phyloP scores from a whole-genome alignment of 352 stramenopile species.

The Albugo laibachii region DNA sequence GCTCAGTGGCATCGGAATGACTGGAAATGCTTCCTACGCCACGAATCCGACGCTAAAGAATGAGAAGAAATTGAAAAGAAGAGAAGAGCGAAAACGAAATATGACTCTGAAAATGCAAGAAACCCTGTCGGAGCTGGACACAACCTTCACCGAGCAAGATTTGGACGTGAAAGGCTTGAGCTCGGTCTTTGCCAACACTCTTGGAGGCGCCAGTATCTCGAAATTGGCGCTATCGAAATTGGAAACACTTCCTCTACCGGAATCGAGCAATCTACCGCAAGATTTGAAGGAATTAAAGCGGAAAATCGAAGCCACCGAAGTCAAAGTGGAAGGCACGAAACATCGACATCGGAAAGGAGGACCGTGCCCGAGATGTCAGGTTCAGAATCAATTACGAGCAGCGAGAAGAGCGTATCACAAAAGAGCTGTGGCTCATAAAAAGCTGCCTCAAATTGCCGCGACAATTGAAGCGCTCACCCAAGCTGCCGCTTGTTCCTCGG shows the following conservation, averaged over 20 bases:
- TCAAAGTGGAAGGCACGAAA: constrained; percentile 76
- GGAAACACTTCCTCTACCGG: constrained; percentile 44
- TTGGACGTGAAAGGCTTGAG: constrained; percentile 39
- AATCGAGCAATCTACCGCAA: constrained; percentile 53
- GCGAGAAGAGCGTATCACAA: constrained; percentile 70
- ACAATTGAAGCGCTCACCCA: neutral
- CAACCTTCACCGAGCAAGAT: constrained; percentile 43
- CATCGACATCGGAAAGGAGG: constrained; percentile 69
- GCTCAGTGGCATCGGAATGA: neutral
- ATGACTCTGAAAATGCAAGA: constrained; percentile 50
- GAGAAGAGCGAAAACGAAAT: constrained; percentile 34
- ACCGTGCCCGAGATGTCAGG: constrained; percentile 56
- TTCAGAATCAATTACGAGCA: constrained; percentile 62
- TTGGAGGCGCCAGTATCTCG: constrained; percentile 14
- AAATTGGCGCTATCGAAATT: constrained; percentile 23
- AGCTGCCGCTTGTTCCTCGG: neutral
- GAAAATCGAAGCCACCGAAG: constrained; percentile 68
- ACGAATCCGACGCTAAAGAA: constrained; percentile 7
- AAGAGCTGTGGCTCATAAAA: constrained; percentile 61
- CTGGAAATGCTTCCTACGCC: no score
- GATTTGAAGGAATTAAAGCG: constrained; percentile 66
- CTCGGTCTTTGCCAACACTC: constrained; percentile 20
- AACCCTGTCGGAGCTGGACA: constrained; percentile 37
- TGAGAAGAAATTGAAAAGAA: constrained; percentile 43
- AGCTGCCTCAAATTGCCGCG: constrained; percentile 28